Conservation (phyloP, 2,329 filamentous ascomycete species). For the Pseudocercospora fijiensis region DNA sequence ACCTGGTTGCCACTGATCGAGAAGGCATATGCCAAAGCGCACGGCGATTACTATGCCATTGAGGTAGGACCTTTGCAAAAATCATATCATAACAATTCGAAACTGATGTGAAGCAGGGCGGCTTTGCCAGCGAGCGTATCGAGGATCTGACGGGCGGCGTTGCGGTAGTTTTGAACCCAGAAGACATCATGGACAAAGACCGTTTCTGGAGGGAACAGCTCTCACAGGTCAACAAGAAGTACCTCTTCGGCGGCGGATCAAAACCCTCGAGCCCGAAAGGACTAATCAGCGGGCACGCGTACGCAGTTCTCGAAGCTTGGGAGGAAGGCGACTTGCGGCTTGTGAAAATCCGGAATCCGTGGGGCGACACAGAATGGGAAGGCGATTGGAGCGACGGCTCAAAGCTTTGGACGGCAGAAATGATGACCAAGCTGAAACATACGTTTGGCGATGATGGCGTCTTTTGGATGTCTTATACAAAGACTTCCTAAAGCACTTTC, state of each 20-base stretch:
- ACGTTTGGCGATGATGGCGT: slow-evolving; percentile 42
- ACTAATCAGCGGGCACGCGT: slow-evolving; percentile 60
- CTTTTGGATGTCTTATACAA: slow-evolving; percentile 64
- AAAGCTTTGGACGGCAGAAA: slow-evolving; percentile 79
- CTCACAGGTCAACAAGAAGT: slow-evolving; percentile 75
- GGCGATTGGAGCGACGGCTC: slow-evolving; percentile 81
- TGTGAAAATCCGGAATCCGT: slow-evolving; percentile 66
- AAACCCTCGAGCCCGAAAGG: slow-evolving; percentile 45
- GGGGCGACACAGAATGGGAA: slow-evolving; percentile 78
- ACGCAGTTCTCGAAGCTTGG: slow-evolving; percentile 57
- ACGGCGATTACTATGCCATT: slow-evolving; percentile 75
- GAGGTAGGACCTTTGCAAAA: slow-evolving; percentile 56
- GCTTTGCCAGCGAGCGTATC: slow-evolving; percentile 64
- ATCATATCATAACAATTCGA: not conserved
- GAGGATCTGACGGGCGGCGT: slow-evolving; percentile 63
- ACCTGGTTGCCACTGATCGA: slow-evolving; percentile 80
- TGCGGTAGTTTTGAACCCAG: slow-evolving; percentile 65
- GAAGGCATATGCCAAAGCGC: slow-evolving; percentile 81
- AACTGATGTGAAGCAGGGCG: slow-evolving; percentile 62
- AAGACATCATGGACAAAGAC: slow-evolving; percentile 74
- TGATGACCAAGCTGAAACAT: slow-evolving; percentile 63
- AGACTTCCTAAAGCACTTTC: slow-evolving; percentile 54
- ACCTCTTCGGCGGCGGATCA: slow-evolving; percentile 69
- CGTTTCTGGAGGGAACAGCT: slow-evolving; percentile 82
- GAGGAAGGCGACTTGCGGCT: slow-evolving; percentile 45